Base-by-base conservation (phyloP, 306 rosid species). In the Cicer bijugum region DNA sequence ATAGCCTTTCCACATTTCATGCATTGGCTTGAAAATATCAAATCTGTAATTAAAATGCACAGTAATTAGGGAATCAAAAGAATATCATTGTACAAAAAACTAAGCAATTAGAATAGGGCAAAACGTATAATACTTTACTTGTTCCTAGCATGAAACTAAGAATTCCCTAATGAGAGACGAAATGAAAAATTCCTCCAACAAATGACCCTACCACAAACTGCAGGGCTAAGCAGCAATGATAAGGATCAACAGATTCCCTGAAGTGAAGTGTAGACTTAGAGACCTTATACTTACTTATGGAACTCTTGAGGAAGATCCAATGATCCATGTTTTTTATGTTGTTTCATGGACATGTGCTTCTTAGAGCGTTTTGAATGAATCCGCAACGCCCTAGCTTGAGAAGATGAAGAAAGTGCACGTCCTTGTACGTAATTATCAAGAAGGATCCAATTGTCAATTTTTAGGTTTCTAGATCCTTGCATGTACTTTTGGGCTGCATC, bases 1-100 rank as follows among this genome's bases (percentile, higher is more conserved):
- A 61, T 89, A 87, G 68, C 69, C 85, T 82, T 88, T 91, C 99
- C 97, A 94, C 88, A 88, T 86, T 82, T 88, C 96, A 82, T 89
- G 92, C 95, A 91, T 86, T 71, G 95, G 90, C 87, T 45, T 84
- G 82, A 88, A 91, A 72, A 64, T 72, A 40, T 82, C 86, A 45
- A 78, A 89, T 74, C 99, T 94, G 91, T 51, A 65, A 66, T 71
- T 72, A 73, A 72, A 65, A 48, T 17, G 65, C 33, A 83, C 15
- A 58, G 52, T 69, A 35, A 68, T 64, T 47, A 73, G 75, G 63
- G 53, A 56, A 63, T 40, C 64, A 69, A 67, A 23, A 8, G 19
- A 70, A 62, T 42, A 37, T 17, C 45, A 59, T 53, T 67, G 6
- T 4, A 28, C 67, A 76, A 28, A 37, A 45, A 47, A 14, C 5